Evolutionary conservation across 805 yeast species (phyloP), one percentile per base, ranked within the genome.

Genomic region (Candida sithepensis): DNA sequence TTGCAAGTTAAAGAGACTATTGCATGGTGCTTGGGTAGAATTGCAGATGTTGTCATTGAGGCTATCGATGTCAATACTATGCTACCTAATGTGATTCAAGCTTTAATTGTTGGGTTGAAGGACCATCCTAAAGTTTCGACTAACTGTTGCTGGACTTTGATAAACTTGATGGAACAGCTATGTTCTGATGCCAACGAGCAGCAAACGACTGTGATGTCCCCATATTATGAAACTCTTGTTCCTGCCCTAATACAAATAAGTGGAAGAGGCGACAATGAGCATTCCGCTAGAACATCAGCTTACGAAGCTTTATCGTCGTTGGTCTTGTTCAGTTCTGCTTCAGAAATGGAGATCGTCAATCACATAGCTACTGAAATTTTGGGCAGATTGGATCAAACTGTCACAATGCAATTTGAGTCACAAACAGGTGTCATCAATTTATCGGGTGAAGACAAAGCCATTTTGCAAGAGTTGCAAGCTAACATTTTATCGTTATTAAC

Each of bases 111-210:
- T 34, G 99, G 99, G n/a, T 74, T 94, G 54, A 79, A 78, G 55
- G 98, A 91, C 66, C 95, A 89, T 65, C 89, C 97, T 32, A 88
- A 87, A 68, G 96, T 94, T 30, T 79, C 91, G 2, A 89, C 97
- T n/a, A 94, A 94, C 72, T 89, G 97, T 69, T 89, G 98, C 68
- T 94, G 99, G 99, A 84, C 97, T 5, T 74, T 94, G 52, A 94
- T 94, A 69, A 94, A 94, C 66, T 74, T 94, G 54, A 78, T 88
- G 23, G 98, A 92, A 67, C 96, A 90, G 68, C 70, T 91, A 49
- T 73, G 82, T 54, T 71, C 70, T 16, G 79, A 78, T 45, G 81
- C 81, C 10, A 71, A 77, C 1, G 64, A 67, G 32, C 66, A 65
- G 39, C 70, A 71, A 30, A 71, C 86, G 12, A 80, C 87, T 28